These are phyloP conservation scores for Colletotrichum melonis DNA, from an alignment of 2,329 filamentous ascomycete genomes.

Conservation along the genomic window DNA sequence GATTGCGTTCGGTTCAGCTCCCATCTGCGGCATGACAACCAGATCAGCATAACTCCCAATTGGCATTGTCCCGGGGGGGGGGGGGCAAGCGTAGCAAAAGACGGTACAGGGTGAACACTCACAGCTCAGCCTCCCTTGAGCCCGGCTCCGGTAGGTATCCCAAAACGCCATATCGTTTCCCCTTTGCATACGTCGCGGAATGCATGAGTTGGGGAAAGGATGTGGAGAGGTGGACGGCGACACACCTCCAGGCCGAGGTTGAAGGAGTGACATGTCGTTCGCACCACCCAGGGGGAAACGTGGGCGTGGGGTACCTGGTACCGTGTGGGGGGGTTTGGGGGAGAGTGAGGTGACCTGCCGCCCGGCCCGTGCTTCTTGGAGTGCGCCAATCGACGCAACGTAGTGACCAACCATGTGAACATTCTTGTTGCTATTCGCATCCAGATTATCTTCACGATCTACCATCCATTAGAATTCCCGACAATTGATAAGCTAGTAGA, in stretches of 20 bases:
- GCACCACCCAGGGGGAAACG: not conserved
- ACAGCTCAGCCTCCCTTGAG: conserved; percentile 32
- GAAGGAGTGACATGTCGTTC: conserved; percentile 17
- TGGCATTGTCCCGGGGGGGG: not conserved
- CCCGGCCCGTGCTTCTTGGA: not conserved
- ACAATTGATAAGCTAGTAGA: no score
- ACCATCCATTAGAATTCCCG: no score
- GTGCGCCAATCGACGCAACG: not conserved
- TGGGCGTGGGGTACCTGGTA: not conserved
- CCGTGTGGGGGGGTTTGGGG: not conserved
- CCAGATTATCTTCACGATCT: no score
- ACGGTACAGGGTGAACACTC: not conserved
- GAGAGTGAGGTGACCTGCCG: conserved; percentile 1
- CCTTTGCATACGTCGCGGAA: conserved; percentile 29
- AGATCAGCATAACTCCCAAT: not conserved
- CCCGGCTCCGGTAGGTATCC: conserved; percentile 29
- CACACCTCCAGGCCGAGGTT: not conserved
- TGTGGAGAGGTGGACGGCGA: not conserved
- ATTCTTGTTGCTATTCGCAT: no score
- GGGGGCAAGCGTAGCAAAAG: not conserved
- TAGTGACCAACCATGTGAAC: no score
- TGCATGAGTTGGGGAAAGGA: conserved; percentile 19
- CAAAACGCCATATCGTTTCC: conserved; percentile 28
- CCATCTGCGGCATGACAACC: conserved; percentile 7
- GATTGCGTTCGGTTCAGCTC: conserved; percentile 22